Base-by-base conservation (phyloP, 306 rosid species). In the Morella rubra region DNA sequence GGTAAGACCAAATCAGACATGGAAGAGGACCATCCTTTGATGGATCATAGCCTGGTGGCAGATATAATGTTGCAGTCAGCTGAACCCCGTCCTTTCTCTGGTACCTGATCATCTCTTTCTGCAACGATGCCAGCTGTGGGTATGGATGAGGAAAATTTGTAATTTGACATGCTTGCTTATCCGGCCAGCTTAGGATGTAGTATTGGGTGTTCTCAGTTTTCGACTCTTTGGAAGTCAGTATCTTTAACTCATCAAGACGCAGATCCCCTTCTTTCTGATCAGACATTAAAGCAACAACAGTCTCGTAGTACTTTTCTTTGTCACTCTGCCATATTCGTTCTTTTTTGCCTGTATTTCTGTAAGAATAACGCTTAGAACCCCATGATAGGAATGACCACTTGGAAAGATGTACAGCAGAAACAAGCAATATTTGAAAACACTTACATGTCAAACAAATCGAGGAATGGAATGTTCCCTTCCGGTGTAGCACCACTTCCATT, bases 51-150 rank as follows among this genome's bases (percentile, higher is more conserved):
- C 87, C 87, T n/a, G 99, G 98, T 67, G 99, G 99, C 82, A 92
- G 89, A 83, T 95, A 92, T 68, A 95, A 77, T 24, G 99, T 95
- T 74, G 99, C 99, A 65, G 99, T 95, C 20, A 95, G 89, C 81
- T 95, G 97, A 79, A 95, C 98, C 64, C 99, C 99, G 54, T 95
- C 99, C 85, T 95, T 95, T 74, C 99, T 92, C 84, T 95, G 87
- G 82, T 95, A 95, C 80, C 93, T 90, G 59, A 95, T 76, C 99
- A 95, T 91, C 92, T 95, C 96, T 84, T 95, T 95, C 88, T 95
- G 97, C 87, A 95, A 82, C 41, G 96, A 88, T 77, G 85, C 90
- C 73, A 95, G 87, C 84, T 95, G 99, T 71, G 98, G 99, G 82
- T 95, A 95, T 22, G 99, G 99, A 92, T 95, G 99, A 84, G 97